Conservation (phyloP, 306 rosid genomes). For the Rosa multiflora region DNA sequence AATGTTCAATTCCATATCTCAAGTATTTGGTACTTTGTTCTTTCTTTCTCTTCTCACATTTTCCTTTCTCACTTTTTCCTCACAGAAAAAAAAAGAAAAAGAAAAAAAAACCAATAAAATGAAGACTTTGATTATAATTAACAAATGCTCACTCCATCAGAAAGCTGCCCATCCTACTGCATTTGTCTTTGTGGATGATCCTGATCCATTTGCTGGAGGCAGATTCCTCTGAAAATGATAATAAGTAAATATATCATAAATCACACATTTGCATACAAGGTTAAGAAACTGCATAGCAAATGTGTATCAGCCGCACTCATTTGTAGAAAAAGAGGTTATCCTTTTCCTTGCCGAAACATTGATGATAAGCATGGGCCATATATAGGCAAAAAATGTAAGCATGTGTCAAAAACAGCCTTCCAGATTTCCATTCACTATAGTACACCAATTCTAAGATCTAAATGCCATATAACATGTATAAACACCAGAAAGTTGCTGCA, state of each 20-base stretch:
- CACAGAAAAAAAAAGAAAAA: slow-evolving; percentile 22
- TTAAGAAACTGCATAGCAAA: not conserved
- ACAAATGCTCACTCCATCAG: slow-evolving; percentile 57
- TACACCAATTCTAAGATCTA: not conserved
- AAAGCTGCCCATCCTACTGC: slow-evolving; percentile 99
- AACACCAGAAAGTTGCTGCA: not conserved
- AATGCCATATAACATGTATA: not conserved
- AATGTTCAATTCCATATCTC: slow-evolving; percentile 28
- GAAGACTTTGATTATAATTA: slow-evolving; percentile 41
- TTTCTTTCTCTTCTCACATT: slow-evolving; percentile 38
- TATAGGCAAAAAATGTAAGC: not conserved
- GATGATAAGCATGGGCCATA: not conserved
- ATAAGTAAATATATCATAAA: not conserved
- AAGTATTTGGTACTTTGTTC: slow-evolving; percentile 36
- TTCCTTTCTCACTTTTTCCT: slow-evolving; percentile 27
- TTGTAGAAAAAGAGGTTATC: too few species aligned
- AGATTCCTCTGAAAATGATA: slow-evolving; percentile 65
- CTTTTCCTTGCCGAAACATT: not conserved
- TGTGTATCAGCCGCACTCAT: too few species aligned
- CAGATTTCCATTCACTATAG: not conserved
- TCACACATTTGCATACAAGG: not conserved
- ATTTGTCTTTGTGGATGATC: slow-evolving; percentile 54
- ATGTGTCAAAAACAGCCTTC: not conserved
- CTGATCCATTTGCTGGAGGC: slow-evolving; percentile 62
- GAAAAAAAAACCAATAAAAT: slow-evolving; percentile 28